Base-by-base conservation (phyloP, 2,329 filamentous ascomycete species). In the Aspergillus udagawae region DNA sequence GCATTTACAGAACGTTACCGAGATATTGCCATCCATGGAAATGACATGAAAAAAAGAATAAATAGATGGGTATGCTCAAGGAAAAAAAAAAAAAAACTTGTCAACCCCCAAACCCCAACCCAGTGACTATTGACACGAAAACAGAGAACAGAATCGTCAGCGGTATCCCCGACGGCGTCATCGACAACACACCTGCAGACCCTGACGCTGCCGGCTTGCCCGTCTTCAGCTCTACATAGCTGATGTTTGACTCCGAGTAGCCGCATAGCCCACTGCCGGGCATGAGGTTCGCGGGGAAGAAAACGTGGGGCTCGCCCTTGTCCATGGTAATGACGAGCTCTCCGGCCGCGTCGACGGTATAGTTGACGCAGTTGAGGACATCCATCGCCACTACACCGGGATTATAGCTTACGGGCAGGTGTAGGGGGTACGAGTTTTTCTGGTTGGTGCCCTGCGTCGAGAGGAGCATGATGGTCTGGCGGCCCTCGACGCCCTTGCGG, bases 401-500 rank as follows among this genome's bases (percentile, higher is more conserved):
- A 38, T 61, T 63, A 35, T 52, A 71, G 25, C 56, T 63, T 9
- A 57, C 66, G 1, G 63, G 54, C 6, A 79, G 52, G 21, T 57
- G 63, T 8, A 74, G 59, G 2, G 59, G 61, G 54, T 70, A 74
- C 3, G 59, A 47, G 6, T 42, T 52, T 23, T 69, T 67, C 21
- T 47, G 44, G 3, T 57, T 56, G 4, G 64, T 55, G 3, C 76
- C 75, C 48, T 71, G 71, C 56, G 77, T 80, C 29, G 69, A 77
- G 8, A 79, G 63, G 1, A 80, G 64, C 48, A 74, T 73, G 52
- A 80, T 66, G 28, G 80, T 62, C 53, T 75, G 72, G 9, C 62
- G 64, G 4, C 68, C 69, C 53, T 73, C 73, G 51, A 70, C 63
- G 5, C 78, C 79, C 59, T 80, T 81, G 4, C 74, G 69, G 61